phyloP scores from a whole-genome alignment of 768 basidiomycete species.

The Hericium erinaceus region DNA sequence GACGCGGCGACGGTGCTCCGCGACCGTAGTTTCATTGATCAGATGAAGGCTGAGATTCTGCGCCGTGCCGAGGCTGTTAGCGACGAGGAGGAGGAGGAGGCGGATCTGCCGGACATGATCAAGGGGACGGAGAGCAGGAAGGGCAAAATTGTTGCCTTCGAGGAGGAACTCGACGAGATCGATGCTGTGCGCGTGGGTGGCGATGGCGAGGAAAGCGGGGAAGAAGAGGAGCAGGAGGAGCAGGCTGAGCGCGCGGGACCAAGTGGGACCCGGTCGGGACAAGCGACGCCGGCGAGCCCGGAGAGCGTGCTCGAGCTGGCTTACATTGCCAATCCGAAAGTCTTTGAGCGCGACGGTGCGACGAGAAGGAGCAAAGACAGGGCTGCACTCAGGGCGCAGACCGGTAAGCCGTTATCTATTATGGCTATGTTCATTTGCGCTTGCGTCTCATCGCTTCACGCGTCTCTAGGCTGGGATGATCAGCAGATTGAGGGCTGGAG shows the following conservation, averaged over 20 bases:
- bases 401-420: constrained; percentile 33
- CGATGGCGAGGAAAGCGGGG: constrained; percentile 50
- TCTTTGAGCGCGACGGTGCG: constrained; percentile 69
- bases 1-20: constrained; percentile 36
- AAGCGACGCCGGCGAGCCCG: constrained; percentile 19
- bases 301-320: constrained; percentile 69
- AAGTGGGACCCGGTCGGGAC: neutral
- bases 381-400: constrained; percentile 55
- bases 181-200: constrained; percentile 39
- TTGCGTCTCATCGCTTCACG: neutral
- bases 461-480: constrained; percentile 53
- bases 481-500: constrained; percentile 91
- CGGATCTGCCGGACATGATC: constrained; percentile 22
- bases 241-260: constrained; percentile 16
- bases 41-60: constrained; percentile 80
- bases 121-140: constrained; percentile 15
- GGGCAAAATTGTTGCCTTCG: constrained; percentile 29
- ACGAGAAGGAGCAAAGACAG: constrained; percentile 66
- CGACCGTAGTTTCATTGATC: constrained; percentile 52
- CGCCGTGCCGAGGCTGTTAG: constrained; percentile 61
- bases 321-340: constrained; percentile 62
- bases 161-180: constrained; percentile 46
- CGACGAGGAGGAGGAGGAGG: constrained; percentile 46
- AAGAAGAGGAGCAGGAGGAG: constrained; percentile 28
- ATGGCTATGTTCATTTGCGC: neutral